Conservation (phyloP, 202 grass and related monocot species). For the Carex arenaria region DNA sequence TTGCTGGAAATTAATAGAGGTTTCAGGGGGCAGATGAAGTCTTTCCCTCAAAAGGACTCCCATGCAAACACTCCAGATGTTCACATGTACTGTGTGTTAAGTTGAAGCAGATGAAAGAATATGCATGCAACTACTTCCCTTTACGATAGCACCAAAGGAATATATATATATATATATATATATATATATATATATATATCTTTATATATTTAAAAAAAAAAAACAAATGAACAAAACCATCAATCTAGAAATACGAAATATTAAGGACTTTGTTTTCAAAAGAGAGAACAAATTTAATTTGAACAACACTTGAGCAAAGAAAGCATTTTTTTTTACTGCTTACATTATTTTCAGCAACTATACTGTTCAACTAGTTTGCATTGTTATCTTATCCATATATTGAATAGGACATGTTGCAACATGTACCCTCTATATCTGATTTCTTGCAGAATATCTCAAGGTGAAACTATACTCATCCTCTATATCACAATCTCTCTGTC, state of each 20-base stretch:
- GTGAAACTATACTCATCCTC: not conserved
- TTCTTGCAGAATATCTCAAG: not conserved
- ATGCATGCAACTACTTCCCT: not conserved
- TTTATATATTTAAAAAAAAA: too few species aligned
- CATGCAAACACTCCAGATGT: not conserved
- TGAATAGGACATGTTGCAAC: not conserved
- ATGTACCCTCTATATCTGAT: not conserved
- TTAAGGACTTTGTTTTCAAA: not conserved
- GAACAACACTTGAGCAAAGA: not conserved
- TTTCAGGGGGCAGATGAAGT: not conserved
- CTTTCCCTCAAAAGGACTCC: not conserved
- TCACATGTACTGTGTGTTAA: constrained; percentile 9
- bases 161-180: too few species aligned
- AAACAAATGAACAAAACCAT: not conserved
- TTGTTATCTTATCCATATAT: not conserved
- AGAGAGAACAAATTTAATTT: not conserved
- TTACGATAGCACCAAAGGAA: not conserved
- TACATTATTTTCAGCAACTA: constrained; percentile 10
- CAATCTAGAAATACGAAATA: not conserved
- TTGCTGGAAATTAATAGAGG: not conserved
- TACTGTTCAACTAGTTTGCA: constrained; percentile 8
- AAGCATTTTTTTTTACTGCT: constrained; percentile 9
- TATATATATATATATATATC: too few species aligned
- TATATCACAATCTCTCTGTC: not conserved
- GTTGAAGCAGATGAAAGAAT: not conserved